Evolutionary conservation across 2,329 filamentous ascomycete species (phyloP), one percentile per base, ranked within the genome.

Genomic region (Metarhizium robertsii): DNA sequence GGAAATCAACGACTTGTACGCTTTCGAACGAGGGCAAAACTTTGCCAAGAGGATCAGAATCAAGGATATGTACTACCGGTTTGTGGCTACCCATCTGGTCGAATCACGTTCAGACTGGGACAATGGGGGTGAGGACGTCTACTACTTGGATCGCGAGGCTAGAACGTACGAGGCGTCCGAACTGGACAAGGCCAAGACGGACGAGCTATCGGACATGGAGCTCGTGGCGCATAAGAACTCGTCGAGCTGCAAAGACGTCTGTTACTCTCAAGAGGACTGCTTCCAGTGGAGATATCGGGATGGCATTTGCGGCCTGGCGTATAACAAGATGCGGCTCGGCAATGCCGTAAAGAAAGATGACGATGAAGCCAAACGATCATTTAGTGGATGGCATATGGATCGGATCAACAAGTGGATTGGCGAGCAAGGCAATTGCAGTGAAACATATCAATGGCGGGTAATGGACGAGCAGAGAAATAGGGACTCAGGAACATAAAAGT

Each of bases 31-130:
- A 58, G 79, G 82, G 62, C 69, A 69, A 58, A 68, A 68, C 38
- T 64, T 64, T 52, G 47, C 56, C 36, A 46, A 50, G 2, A 11
- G 18, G 6, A 65, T 78, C 18, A 66, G 72, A 2, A 71, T 79
- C 59, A 69, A 69, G 50, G 77, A 81, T 54, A 64, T 82, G 36
- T 81, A 74, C 62, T 54, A 74, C 45, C 64, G 71, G 43, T 78
- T 78, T 57, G 64, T 80, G 42, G 68, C 67, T 32, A 68, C 70
- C 2, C 69, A 71, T 43, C 67, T 81, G 20, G 58, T 61, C n/a
- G 52, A 63, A 3, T 60, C 62, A 7, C 72, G 73, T 53, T 67
- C 72, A n/a, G 71, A 80, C 65, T 82, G 79, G 79, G 75, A 81
- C 60, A 81, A 82, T 60, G 60, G 72, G 7, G 72, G 73, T 46